These are phyloP conservation scores for Tripidium arundinaceum DNA, from an alignment of 202 grass and related monocot species.

Conservation along the genomic window DNA sequence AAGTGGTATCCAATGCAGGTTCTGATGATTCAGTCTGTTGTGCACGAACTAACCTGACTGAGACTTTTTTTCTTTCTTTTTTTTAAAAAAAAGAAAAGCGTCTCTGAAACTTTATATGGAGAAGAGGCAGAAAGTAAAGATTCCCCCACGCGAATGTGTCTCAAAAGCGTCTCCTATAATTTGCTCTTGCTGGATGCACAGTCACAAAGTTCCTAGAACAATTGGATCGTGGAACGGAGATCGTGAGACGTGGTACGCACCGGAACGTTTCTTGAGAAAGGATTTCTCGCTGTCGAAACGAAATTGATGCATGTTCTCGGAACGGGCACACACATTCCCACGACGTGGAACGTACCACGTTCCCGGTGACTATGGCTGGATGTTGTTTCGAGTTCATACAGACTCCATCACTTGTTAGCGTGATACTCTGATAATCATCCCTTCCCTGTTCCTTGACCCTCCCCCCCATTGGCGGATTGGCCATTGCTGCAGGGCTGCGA, in stretches of 20 bases:
- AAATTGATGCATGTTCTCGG: too few species aligned
- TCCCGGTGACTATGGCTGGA: too few species aligned
- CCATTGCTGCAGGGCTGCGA: conserved; percentile 59
- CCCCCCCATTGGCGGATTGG: neutral
- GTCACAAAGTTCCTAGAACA: too few species aligned
- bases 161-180: neutral
- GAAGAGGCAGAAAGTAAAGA: neutral
- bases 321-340: too few species aligned
- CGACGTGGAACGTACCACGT: too few species aligned
- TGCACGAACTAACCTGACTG: neutral
- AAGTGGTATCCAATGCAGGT: neutral
- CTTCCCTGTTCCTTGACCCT: neutral
- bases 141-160: neutral
- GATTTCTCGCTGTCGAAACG: too few species aligned
- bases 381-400: neutral
- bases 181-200: too few species aligned
- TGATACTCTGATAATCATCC: neutral
- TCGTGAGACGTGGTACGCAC: too few species aligned
- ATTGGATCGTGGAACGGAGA: too few species aligned
- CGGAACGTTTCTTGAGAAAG: too few species aligned
- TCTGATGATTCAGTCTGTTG: neutral
- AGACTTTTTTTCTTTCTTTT: neutral
- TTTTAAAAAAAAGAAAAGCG: neutral
- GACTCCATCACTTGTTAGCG: too few species aligned
- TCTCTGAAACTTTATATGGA: neutral